Evolutionary conservation across 2,329 filamentous ascomycete species (phyloP).

Genomic region (Ophiostoma perfectum): DNA sequence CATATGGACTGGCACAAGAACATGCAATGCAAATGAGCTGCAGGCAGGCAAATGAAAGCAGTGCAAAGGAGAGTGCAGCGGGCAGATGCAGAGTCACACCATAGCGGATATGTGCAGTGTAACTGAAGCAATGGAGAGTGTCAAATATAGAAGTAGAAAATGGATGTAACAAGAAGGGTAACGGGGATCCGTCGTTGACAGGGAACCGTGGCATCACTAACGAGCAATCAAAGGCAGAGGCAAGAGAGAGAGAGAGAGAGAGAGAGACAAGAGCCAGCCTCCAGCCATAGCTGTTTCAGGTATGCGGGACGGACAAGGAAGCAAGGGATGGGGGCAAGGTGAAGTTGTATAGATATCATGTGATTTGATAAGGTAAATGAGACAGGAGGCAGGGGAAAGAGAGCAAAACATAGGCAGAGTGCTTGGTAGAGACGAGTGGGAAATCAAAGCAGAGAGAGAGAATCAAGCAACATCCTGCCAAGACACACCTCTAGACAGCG

Average conservation of each 20-base stretch:
- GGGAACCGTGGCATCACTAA: neutral
- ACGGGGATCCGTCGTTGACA: too few relatives aligned
- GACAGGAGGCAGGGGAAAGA: neutral
- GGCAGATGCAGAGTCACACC: neutral
- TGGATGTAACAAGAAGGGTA: neutral
- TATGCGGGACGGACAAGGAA: slow-evolving; percentile 19
- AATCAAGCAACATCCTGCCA: neutral
- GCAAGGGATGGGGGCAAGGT: slow-evolving; percentile 15
- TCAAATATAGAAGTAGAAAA: slow-evolving; percentile 12
- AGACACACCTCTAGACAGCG: neutral
- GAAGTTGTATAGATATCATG: neutral
- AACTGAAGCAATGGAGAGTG: slow-evolving; percentile 1
- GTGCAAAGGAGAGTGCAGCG: slow-evolving; percentile 1
- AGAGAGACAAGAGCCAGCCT: neutral
- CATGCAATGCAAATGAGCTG: slow-evolving; percentile 10
- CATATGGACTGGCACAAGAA: neutral
- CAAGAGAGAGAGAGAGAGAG: neutral
- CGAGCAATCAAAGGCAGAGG: neutral
- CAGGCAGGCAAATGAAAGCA: neutral
- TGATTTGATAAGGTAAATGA: neutral
- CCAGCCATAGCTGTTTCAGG: slow-evolving; percentile 18
- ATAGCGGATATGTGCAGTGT: neutral
- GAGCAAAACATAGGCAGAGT: neutral
- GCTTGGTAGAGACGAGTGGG: neutral
- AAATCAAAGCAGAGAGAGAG: neutral